Base-by-base conservation (phyloP, 164 flowering plant species). In the Stephania japonica region DNA sequence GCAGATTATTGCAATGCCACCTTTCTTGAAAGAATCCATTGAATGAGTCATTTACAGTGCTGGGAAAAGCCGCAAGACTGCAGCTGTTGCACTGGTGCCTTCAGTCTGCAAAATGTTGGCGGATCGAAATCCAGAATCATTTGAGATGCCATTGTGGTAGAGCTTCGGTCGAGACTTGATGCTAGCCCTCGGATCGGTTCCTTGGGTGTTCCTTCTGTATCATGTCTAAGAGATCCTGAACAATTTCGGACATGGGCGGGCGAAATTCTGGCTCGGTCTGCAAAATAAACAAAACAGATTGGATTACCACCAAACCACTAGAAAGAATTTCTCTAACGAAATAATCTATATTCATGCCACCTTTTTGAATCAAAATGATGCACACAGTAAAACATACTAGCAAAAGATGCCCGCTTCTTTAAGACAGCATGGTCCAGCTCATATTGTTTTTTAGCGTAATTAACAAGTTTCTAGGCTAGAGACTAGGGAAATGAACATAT, bases 181-280 rank as follows among this genome's bases (percentile, higher is more conserved):
- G 12, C 14, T 67, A 65, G 53, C 72, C 82, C 38, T 70, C 70
- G 4, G 80, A 77, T 67, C 81, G 83, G 41, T 81, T 79, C 69
- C 72, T 80, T 3, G 79, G 74, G 41, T 83, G 80, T 76, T 90
- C 96, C 75, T 86, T 87, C 50, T 85, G 81, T 63, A 89, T 81
- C 88, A 95, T 84, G 78, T 83, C 82, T 61, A 83, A 27, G 42
- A 95, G 87, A 72, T 86, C 90, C 53, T 93, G 94, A 38, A 93
- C 97, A 13, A 95, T 91, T 81, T 91, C 98, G 18, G 99, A 95
- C 93, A 95, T 95, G 8, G 80, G 85, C 27, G 99, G 98, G 86
- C 98, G 80, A 78, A 89, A 95, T 75, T 90, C 94, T 50, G 98
- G 98, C 76, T 88, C 92, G 0, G 83, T 44, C 98, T 95, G 93